Percentiles rank a stretch among this genome's conserved stretches.
These are phyloP conservation scores for Teunomyces gatunensis DNA, from an alignment of 805 yeast genomes.

Conservation along the genomic window DNA sequence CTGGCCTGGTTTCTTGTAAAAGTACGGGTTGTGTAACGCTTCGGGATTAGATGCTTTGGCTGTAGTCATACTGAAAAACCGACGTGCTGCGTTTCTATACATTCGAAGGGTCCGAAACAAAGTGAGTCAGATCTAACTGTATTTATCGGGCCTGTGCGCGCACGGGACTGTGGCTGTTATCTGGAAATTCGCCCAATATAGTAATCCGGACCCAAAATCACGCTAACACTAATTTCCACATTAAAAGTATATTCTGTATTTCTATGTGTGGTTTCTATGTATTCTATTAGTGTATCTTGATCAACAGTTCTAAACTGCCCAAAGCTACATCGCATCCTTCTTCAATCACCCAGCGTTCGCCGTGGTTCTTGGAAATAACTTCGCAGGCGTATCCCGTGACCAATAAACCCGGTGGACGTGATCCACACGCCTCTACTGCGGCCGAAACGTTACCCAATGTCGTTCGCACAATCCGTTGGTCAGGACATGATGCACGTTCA, in stretches of 20 bases:
- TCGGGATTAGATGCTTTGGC: conserved; percentile 13
- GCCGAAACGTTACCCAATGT: conserved; percentile 61
- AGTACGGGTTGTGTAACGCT: conserved; percentile 59
- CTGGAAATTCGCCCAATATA: background rate
- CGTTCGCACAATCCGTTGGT: conserved; percentile 82
- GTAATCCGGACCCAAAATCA: background rate
- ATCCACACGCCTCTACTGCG: conserved; percentile 74
- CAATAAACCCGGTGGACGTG: conserved; percentile 89
- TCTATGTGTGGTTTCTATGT: background rate
- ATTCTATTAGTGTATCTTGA: background rate
- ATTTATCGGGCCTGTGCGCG: background rate
- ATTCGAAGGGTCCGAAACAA: background rate
- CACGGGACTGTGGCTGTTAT: background rate
- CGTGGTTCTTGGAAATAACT: conserved; percentile 31
- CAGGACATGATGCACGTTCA: conserved; percentile 92
- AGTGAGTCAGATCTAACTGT: background rate
- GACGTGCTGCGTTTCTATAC: background rate
- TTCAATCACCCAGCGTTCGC: conserved; percentile 8
- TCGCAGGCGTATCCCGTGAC: conserved; percentile 79
- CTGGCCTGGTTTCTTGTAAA: conserved; percentile 54
- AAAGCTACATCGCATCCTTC: conserved; percentile 5
- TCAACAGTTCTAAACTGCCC: background rate
- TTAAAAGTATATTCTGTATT: background rate
- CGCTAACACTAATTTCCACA: background rate
- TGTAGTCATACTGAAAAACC: conserved; percentile 5